Evolutionary conservation across 257 asterid genomes (phyloP).

Genomic region (Solanum sitiens): DNA sequence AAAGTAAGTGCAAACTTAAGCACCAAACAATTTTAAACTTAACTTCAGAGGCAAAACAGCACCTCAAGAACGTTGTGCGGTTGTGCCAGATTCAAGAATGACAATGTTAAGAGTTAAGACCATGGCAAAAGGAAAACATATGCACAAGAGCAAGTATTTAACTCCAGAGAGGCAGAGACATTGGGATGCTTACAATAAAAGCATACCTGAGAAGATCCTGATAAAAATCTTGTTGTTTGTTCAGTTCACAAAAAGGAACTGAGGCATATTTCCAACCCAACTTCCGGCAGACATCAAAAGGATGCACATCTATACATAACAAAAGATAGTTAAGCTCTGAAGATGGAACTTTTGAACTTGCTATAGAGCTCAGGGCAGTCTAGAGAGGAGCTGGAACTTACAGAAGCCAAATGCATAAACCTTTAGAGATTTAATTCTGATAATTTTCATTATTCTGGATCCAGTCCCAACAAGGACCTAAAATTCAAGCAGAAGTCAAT

Average conservation of each 20-base stretch:
- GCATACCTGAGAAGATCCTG: conserved; percentile 81
- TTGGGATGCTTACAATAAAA: neutral
- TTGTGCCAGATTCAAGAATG: neutral
- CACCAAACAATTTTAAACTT: neutral
- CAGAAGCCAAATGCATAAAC: conserved; percentile 96
- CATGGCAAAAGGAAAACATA: neutral
- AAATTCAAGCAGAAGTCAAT: neutral
- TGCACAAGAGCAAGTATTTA: neutral
- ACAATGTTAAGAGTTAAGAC: neutral
- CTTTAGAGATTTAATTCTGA: conserved; percentile 79
- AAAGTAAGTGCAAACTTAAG: neutral
- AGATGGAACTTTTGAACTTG: neutral
- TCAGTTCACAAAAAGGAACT: conserved; percentile 53
- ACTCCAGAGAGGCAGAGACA: neutral
- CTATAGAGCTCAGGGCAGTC: neutral
- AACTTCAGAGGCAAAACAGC: neutral
- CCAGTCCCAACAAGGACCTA: conserved; percentile 99
- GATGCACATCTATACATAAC: conserved; percentile 66
- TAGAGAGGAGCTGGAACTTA: conserved; percentile 29
- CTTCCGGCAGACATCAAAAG: conserved; percentile 81
- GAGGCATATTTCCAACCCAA: conserved; percentile 81
- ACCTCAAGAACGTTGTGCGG: neutral
- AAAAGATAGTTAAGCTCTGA: conserved; percentile 4
- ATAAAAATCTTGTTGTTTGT: conserved; percentile 58
- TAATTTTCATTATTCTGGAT: conserved; percentile 73